A percentile compares a stretch with the other conserved stretches of the same genome.
Evolutionary conservation across 371 early-diverging fungal genomes (phyloP).

Genomic region (Sporodiniella umbellata): DNA sequence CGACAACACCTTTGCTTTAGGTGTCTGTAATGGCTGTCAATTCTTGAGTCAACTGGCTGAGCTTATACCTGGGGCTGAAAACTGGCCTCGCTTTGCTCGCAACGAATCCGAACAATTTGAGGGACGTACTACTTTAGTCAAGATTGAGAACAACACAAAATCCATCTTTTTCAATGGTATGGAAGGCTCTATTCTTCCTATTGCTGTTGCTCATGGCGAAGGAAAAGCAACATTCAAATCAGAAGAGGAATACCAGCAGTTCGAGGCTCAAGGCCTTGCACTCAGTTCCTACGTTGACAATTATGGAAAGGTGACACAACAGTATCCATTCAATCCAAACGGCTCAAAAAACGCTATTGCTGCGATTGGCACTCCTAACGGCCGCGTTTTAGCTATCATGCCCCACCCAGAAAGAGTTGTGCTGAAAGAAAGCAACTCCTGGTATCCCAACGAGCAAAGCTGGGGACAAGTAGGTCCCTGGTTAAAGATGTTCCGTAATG

Average conservation of each 20-base stretch:
- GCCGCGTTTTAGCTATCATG: conserved; percentile 93
- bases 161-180: conserved; percentile 85
- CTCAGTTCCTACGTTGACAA: conserved; percentile 83
- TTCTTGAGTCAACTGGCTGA: conserved; percentile 85
- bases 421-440: conserved; percentile 82
- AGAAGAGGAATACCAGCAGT: conserved; percentile 35
- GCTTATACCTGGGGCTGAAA: conserved; percentile 75
- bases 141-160: conserved; percentile 40
- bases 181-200: conserved; percentile 88
- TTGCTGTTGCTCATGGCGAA: conserved; percentile 97
- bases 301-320: conserved; percentile 67
- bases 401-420: conserved; percentile 97
- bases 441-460: conserved; percentile 66
- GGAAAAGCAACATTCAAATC: conserved; percentile 81
- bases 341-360: conserved; percentile 87
- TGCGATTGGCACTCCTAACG: conserved; percentile 78
- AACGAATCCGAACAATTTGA: conserved; percentile 94
- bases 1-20: conserved; percentile 88
- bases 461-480: conserved; percentile 84
- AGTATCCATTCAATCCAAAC: conserved; percentile 95
- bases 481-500: conserved; percentile 82
- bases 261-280: conserved; percentile 48
- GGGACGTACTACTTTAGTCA: conserved; percentile 82
- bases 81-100: conserved; percentile 90
- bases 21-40: conserved; percentile 98